Evolutionary conservation across 805 yeast genomes (phyloP), one percentile per base, ranked within the genome.

Genomic region (Zygosaccharomyces pseudorouxii): DNA sequence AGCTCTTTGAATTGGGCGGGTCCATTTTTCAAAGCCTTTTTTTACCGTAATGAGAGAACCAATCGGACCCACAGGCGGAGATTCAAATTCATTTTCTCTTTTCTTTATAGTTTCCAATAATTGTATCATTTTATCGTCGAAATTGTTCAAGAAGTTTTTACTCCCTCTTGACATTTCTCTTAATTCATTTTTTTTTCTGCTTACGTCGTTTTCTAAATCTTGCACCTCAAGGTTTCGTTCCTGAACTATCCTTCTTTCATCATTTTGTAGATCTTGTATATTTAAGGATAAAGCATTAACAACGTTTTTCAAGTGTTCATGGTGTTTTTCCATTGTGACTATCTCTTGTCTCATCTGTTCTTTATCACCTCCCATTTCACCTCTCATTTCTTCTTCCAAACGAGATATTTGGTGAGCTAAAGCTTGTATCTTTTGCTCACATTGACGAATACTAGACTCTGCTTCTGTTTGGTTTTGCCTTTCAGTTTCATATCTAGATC

Each of bases 11-110:
- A 90, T 60, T 4, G 84, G 64, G 20, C 75, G 76, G 4, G 75
- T 67, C 89, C 89, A 90, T 37, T 58, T 54, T 18, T 72, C 67
- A 56, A 67, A 78, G 7, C 75, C 81, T 1, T 68, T 62, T 57
- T 80, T 84, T 11, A 92, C 70, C 4, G 77, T 71, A 2, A 89
- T 71, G 50, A 69, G 68, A 3, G 72, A 55, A 1, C 96, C 97
- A 2, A 92, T 53, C 0, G 99, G 99, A 0, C 98, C 98, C 14
- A 84, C 64, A 0, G 96, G 95, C 30, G 59, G 59, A 2, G 64
- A 57, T 14, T 72, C 73, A 73, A 78, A 82, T 12, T 65, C 57
- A 0, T 55, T 41, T 11, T 69, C 69, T 2, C 62, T 55, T 31
- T 48, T 43, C 23, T 66, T 54, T 5, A 83, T 75, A 4, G 70